A percentile compares a stretch with the other conserved stretches of the same genome.
Evolutionary conservation across 2,329 filamentous ascomycete genomes (phyloP).

Genomic region (Penicillium sp.): DNA sequence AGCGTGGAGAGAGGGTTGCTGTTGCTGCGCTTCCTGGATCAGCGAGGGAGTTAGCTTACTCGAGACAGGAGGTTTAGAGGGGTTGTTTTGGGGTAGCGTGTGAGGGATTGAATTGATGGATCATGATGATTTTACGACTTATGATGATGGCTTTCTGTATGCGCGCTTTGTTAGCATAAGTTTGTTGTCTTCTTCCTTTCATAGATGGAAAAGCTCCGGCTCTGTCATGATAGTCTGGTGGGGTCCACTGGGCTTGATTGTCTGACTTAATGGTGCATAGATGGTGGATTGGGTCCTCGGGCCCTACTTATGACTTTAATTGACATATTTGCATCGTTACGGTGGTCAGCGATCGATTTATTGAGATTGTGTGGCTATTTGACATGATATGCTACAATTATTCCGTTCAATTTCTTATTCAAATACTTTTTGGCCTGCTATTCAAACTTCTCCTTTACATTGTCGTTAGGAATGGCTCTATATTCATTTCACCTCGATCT

Average conservation of each 20-base stretch:
- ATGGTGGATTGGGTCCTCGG: constrained; percentile 1
- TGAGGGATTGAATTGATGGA: not conserved
- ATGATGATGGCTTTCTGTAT: constrained; percentile 22
- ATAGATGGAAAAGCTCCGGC: constrained; percentile 19
- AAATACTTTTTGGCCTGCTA: too few species aligned
- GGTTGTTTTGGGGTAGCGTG: not conserved
- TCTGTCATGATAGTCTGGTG: constrained; percentile 1
- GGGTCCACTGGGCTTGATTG: not conserved
- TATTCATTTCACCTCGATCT: too few species aligned
- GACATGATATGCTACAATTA: too few species aligned
- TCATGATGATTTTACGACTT: constrained; percentile 25
- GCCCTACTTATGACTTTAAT: constrained; percentile 8
- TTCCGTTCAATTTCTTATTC: too few species aligned
- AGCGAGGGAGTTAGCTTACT: constrained; percentile 11
- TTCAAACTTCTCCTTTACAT: too few species aligned
- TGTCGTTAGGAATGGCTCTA: too few species aligned
- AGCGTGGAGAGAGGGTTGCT: not conserved
- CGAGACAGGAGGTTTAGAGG: not conserved
- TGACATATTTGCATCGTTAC: constrained; percentile 9
- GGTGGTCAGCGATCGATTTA: constrained; percentile 15
- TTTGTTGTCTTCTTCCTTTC: constrained; percentile 2
- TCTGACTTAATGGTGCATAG: constrained; percentile 6
- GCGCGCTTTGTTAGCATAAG: not conserved
- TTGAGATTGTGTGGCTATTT: not conserved
- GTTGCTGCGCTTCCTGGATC: constrained; percentile 4